A percentile compares a stretch with the other conserved stretches of the same genome.
phyloP scores from a whole-genome alignment of 345 rosid species.

The Sisymbrium irio region DNA sequence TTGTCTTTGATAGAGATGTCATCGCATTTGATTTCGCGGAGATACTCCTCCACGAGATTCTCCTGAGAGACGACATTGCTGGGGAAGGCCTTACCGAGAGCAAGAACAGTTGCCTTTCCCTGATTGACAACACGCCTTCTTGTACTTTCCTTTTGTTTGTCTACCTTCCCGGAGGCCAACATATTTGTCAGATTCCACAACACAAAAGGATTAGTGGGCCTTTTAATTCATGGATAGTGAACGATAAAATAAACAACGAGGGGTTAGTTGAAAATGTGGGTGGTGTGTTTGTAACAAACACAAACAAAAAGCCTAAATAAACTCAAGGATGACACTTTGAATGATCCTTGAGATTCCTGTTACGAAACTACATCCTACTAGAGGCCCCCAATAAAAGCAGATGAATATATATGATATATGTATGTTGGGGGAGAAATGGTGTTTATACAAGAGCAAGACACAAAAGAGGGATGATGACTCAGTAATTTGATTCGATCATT shows the following conservation, averaged over 20 bases:
- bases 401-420: too few species aligned
- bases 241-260: background rate
- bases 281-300: conserved; percentile 34
- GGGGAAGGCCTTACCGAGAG: conserved; percentile 87
- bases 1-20: conserved; percentile 71
- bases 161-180: too few species aligned
- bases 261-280: conserved; percentile 15
- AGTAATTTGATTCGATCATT: conserved; percentile 24
- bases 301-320: conserved; percentile 23
- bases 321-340: conserved; percentile 11
- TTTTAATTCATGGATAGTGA: too few species aligned
- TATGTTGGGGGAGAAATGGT: background rate
- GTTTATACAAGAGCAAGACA: background rate
- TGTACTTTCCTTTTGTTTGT: too few species aligned
- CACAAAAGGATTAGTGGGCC: too few species aligned
- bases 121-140: conserved; percentile 47
- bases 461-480: background rate
- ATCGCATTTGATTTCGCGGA: conserved; percentile 72
- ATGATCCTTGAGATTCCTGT: background rate
- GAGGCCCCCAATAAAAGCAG: too few species aligned
- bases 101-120: conserved; percentile 87
- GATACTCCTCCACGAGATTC: conserved; percentile 77
- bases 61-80: conserved; percentile 76
- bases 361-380: background rate
- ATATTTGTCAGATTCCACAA: too few species aligned